These are phyloP conservation scores for Canariomyces notabilis DNA, from an alignment of 2,329 filamentous ascomycete species.

Conservation along the genomic window DNA sequence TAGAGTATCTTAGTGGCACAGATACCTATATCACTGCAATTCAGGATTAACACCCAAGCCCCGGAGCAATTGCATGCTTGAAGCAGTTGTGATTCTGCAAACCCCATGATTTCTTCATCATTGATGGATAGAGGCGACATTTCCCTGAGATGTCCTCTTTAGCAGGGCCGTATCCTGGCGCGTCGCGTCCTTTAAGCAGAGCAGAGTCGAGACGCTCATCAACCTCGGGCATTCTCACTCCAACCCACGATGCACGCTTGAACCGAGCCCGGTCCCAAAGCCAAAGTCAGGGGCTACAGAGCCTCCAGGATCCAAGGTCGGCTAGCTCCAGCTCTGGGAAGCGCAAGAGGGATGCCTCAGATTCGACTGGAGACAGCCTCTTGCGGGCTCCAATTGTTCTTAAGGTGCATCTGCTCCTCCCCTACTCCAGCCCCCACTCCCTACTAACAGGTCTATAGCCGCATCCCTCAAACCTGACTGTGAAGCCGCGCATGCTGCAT, in stretches of 20 bases:
- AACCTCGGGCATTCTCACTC: conserved; percentile 36
- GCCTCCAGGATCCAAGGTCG: conserved; percentile 10
- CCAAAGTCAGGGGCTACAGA: conserved; percentile 3
- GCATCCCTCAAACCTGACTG: conserved; percentile 48
- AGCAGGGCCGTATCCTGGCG: conserved; percentile 35
- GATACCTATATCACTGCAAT: not conserved
- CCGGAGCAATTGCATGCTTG: too few relatives aligned
- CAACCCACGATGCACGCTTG: conserved; percentile 31
- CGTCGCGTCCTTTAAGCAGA: conserved; percentile 41
- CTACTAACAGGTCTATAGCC: conserved; percentile 38
- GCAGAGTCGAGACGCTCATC: conserved; percentile 12
- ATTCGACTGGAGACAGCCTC: conserved; percentile 45
- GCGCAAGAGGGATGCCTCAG: conserved; percentile 33
- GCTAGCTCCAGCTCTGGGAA: conserved; percentile 31
- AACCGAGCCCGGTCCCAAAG: conserved; percentile 10
- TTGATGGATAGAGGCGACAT: conserved; percentile 27
- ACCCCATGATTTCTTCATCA: conserved; percentile 16
- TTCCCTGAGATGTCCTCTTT: conserved; percentile 30
- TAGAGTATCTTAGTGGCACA: not conserved
- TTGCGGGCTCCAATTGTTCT: conserved; percentile 48
- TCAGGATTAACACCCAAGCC: too few relatives aligned
- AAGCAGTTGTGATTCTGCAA: too few relatives aligned
- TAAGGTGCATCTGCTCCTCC: conserved; percentile 37
- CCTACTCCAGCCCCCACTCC: not conserved
- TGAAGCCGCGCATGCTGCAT: conserved; percentile 51